Percentiles rank a stretch among this genome's conserved stretches.
Evolutionary conservation across 2,329 filamentous ascomycete species (phyloP).

Genomic region (Truncatella angustata): DNA sequence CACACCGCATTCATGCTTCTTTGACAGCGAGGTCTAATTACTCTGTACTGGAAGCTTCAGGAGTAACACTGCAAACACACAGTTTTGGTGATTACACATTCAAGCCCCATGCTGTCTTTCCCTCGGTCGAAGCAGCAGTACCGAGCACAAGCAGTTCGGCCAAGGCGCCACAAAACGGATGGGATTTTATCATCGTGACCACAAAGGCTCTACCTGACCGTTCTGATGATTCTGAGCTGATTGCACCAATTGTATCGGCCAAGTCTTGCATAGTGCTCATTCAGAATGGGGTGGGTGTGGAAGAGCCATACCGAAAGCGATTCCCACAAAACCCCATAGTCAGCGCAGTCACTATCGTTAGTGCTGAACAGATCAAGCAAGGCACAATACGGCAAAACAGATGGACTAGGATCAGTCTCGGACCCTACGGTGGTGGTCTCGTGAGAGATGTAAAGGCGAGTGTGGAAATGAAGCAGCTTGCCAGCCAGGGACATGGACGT

Average conservation of each 20-base stretch:
- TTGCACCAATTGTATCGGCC: conserved; percentile 57
- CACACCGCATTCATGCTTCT: conserved; percentile 57
- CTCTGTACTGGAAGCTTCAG: conserved; percentile 55
- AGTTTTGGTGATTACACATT: conserved; percentile 68
- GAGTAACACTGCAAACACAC: conserved; percentile 63
- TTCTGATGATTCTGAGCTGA: conserved; percentile 58
- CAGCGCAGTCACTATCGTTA: conserved; percentile 68
- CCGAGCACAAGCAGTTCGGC: conserved; percentile 16
- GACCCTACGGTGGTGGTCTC: conserved; percentile 58
- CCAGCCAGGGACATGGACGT: conserved; percentile 34
- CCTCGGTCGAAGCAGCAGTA: conserved; percentile 56
- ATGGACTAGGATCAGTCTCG: conserved; percentile 71
- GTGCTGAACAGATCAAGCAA: conserved; percentile 62
- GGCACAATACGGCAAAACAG: conserved; percentile 68
- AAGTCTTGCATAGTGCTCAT: conserved; percentile 62
- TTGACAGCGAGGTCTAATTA: conserved; percentile 76
- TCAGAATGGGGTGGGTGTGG: conserved; percentile 70
- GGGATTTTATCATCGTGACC: conserved; percentile 68
- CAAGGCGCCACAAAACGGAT: conserved; percentile 28
- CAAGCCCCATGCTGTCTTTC: conserved; percentile 59
- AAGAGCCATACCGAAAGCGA: conserved; percentile 60
- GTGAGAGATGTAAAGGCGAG: conserved; percentile 26
- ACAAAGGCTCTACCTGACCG: conserved; percentile 69
- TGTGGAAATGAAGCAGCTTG: conserved; percentile 25
- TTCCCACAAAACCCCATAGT: conserved; percentile 62